Base-by-base conservation (phyloP, 2,329 filamentous ascomycete species). In the Nemania sp. region DNA sequence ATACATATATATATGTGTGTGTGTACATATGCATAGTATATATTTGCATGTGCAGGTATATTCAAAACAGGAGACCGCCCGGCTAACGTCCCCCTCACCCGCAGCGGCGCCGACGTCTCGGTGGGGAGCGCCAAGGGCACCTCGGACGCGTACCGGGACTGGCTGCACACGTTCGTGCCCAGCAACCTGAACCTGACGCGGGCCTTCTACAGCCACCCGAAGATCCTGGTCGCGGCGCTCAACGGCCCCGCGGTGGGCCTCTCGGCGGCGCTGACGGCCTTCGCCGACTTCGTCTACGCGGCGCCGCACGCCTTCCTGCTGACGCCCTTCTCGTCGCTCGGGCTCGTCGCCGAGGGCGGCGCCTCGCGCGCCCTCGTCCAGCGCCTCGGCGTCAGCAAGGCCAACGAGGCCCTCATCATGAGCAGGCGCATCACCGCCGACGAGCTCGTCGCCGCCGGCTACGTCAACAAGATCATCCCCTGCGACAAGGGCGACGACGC, bases 331-430 rank as follows among this genome's bases (percentile, higher is more conserved):
- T 89, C 88, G 4, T 94, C 90, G 1, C 83, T 98, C 1, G 94
- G 95, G 1, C 85, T 99, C 1, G 93, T 98, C 0, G 85, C 92
- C 56, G 95, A 98, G 78, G 95, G 94, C 42, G 91, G 89, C 48
- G 87, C 92, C 0, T 91, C 87, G 15, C 80, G 87, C 57, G 91
- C 88, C 0, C 89, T 98, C 59, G 91, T 95, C 13, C 84, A 89
- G 69, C 81, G 94, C 0, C 81, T 98, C 21, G 95, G 95, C 1
- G 83, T 92, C 52, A 80, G 85, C 60, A 90, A 91, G 73, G 93
- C 92, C 10, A 96, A 96, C 72, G 95, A 98, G 81, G 94, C 95
- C 12, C 83, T 98, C 12, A 87, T 99, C 67, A 95, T 96, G 89
- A 92, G 90, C 70, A 90, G 90, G 75, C 83, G 87, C 46, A 90